Evolutionary conservation across 306 rosid genomes (phyloP).

Genomic region (Carpinus fangiana): DNA sequence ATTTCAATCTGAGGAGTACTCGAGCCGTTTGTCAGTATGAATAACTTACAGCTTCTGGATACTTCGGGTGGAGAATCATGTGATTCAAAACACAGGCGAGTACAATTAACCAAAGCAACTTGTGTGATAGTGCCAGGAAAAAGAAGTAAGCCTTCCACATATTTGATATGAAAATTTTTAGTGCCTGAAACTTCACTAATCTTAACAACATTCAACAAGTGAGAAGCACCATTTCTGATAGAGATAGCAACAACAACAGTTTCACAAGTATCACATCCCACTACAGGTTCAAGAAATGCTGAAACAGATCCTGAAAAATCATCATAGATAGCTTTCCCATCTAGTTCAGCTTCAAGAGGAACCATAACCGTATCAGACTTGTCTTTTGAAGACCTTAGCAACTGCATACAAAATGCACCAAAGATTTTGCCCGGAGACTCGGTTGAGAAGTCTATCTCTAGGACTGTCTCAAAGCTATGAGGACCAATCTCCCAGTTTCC

Average conservation of each 20-base stretch:
- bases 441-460: constrained; percentile 67
- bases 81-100: constrained; percentile 36
- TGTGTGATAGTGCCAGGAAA: constrained; percentile 77
- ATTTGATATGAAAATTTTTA: constrained; percentile 57
- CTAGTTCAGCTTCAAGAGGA: constrained; percentile 78
- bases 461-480: constrained; percentile 55
- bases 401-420: constrained; percentile 81
- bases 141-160: constrained; percentile 70
- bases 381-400: constrained; percentile 68
- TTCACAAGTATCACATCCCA: constrained; percentile 46
- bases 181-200: constrained; percentile 53
- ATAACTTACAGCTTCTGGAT: constrained; percentile 55
- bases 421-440: constrained; percentile 62
- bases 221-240: constrained; percentile 60
- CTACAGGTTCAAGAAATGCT: constrained; percentile 62
- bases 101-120: constrained; percentile 70
- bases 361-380: constrained; percentile 65
- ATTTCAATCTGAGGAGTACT: constrained; percentile 65
- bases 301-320: constrained; percentile 44
- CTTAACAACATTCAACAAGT: constrained; percentile 54
- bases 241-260: constrained; percentile 52
- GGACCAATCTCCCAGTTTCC: constrained; percentile 87
- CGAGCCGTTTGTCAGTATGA: constrained; percentile 73
- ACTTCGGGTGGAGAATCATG: constrained; percentile 36
- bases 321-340: constrained; percentile 32